Percentiles rank a stretch among this genome's conserved stretches.
These are phyloP conservation scores for Aspergillus jensenii DNA, from an alignment of 2,329 filamentous ascomycete species.

Conservation along the genomic window DNA sequence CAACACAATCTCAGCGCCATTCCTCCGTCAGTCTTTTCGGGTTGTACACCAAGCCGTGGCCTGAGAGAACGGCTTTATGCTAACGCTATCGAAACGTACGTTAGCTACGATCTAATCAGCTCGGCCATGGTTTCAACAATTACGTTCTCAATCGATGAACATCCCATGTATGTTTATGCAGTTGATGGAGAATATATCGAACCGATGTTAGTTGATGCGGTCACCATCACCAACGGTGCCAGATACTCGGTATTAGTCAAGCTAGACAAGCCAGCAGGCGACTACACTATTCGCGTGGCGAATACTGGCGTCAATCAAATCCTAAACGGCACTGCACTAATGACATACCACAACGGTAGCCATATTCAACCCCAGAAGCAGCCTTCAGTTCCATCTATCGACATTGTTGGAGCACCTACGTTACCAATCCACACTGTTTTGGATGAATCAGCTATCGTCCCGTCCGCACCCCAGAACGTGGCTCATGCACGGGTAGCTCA, in stretches of 20 bases:
- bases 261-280: slow-evolving; percentile 45
- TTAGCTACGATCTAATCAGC: slow-evolving; percentile 54
- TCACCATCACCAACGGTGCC: slow-evolving; percentile 30
- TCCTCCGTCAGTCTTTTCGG: slow-evolving; percentile 27
- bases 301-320: slow-evolving; percentile 53
- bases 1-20: slow-evolving; percentile 23
- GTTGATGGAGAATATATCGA: slow-evolving; percentile 41
- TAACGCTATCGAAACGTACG: slow-evolving; percentile 40
- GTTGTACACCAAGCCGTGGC: slow-evolving; percentile 49
- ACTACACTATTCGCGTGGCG: slow-evolving; percentile 56
- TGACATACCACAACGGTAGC: slow-evolving; percentile 41
- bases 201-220: slow-evolving; percentile 33
- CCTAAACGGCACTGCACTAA: slow-evolving; percentile 50
- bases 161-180: slow-evolving; percentile 41
- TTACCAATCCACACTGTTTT: slow-evolving; percentile 46
- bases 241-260: slow-evolving; percentile 40
- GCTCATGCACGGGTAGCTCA: slow-evolving; percentile 42
- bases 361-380: slow-evolving; percentile 9
- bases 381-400: slow-evolving; percentile 47
- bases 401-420: slow-evolving; percentile 47
- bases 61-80: slow-evolving; percentile 46
- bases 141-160: slow-evolving; percentile 46
- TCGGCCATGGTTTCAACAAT: slow-evolving; percentile 50
- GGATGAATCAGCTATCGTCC: slow-evolving; percentile 41
- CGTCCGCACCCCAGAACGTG: slow-evolving; percentile 50